Evolutionary conservation across 805 yeast species (phyloP).

Genomic region (Wickerhamiella australiensis): DNA sequence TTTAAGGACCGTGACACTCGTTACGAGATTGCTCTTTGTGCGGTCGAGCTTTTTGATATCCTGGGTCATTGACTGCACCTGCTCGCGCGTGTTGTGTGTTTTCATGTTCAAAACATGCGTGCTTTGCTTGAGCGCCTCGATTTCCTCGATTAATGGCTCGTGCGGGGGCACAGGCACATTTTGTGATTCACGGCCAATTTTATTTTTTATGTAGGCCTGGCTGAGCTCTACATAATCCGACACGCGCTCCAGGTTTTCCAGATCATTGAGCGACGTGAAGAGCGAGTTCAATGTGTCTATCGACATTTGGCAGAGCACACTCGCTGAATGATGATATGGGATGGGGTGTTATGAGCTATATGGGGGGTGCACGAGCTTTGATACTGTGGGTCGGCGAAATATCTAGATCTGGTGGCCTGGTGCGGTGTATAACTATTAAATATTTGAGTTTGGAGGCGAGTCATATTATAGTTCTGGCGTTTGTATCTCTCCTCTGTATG

Average conservation of each 20-base stretch:
- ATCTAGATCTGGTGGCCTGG: too few species aligned
- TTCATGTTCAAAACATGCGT: constrained; percentile 12
- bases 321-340: neutral
- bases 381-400: too few species aligned
- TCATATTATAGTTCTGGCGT: too few species aligned
- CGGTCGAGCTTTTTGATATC: constrained; percentile 69
- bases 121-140: constrained; percentile 10
- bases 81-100: constrained; percentile 18
- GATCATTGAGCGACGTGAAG: neutral
- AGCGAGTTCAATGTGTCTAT: neutral
- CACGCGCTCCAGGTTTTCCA: neutral
- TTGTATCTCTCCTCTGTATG: too few species aligned
- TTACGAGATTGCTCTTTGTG: constrained; percentile 70
- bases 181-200: neutral
- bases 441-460: too few species aligned
- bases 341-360: neutral
- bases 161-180: constrained; percentile 13
- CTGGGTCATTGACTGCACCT: constrained; percentile 42
- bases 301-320: neutral
- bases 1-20: constrained; percentile 75
- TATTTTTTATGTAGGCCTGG: neutral
- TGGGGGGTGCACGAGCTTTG: too few species aligned
- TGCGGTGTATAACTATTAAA: too few species aligned
- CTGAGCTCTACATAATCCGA: neutral
- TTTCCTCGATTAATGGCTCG: constrained; percentile 29